Evolutionary conservation across 1,284 basidiomycete species (phyloP).

Genomic region (Psilocybe mexicana): DNA sequence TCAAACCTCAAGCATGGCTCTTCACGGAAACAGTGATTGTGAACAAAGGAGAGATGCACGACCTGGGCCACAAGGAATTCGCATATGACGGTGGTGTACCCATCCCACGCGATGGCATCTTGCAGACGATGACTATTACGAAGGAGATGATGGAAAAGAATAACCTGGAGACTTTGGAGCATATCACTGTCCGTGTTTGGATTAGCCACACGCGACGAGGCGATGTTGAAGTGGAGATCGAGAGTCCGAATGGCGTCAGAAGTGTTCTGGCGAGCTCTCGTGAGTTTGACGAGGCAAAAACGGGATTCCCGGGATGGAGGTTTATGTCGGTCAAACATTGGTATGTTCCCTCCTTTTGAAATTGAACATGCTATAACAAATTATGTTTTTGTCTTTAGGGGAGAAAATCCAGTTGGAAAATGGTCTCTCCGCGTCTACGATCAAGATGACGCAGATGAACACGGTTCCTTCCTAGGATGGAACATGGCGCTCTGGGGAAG

Average conservation of each 20-base stretch:
- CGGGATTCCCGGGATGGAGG: constrained; percentile 90
- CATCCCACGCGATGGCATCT: constrained; percentile 71
- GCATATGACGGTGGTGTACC: constrained; percentile 63
- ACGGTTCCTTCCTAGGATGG: constrained; percentile 91
- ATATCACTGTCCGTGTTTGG: constrained; percentile 92
- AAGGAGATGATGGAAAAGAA: constrained; percentile 67
- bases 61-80: constrained; percentile 35
- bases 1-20: constrained; percentile 94
- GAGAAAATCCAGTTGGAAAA: constrained; percentile 87
- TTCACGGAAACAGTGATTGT: constrained; percentile 71
- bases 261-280: constrained; percentile 83
- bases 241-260: constrained; percentile 85
- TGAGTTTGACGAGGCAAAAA: constrained; percentile 63
- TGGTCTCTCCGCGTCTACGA: constrained; percentile 91
- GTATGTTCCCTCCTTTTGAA: constrained; percentile 44
- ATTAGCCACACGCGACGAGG: constrained; percentile 86
- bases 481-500: constrained; percentile 92
- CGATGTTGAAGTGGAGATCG: constrained; percentile 89
- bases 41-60: constrained; percentile 57
- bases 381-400: constrained; percentile 55
- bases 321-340: constrained; percentile 99
- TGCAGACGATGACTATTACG: constrained; percentile 71
- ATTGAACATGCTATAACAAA: not conserved
- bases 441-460: constrained; percentile 51
- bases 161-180: constrained; percentile 90